phyloP scores from a whole-genome alignment of 2,329 filamentous ascomycete species.

The Calonectria honghensis region DNA sequence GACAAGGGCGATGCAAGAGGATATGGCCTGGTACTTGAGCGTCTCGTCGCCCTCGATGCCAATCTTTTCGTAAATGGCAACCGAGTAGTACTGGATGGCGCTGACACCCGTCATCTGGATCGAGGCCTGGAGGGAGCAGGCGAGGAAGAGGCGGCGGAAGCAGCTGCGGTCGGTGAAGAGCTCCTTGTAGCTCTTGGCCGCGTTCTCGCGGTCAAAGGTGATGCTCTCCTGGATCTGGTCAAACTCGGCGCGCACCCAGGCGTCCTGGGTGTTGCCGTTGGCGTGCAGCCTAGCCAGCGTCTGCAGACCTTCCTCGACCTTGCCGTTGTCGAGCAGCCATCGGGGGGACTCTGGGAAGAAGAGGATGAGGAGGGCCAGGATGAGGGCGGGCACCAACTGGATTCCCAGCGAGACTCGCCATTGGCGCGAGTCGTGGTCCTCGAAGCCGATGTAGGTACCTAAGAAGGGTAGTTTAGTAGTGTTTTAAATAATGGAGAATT shows the following conservation, averaged over 20 bases:
- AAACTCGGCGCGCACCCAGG: conserved; percentile 84
- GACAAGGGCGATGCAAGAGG: conserved; percentile 80
- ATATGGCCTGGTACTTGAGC: conserved; percentile 85
- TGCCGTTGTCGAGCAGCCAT: conserved; percentile 85
- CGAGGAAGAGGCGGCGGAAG: conserved; percentile 83
- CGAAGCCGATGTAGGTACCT: conserved; percentile 58
- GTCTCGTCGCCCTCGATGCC: conserved; percentile 80
- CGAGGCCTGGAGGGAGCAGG: conserved; percentile 80
- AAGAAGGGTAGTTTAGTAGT: conserved; percentile 16
- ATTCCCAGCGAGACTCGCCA: conserved; percentile 74
- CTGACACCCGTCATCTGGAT: conserved; percentile 86
- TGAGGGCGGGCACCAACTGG: conserved; percentile 80
- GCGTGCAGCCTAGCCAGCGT: conserved; percentile 83
- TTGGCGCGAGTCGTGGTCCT: conserved; percentile 55
- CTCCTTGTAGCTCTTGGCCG: conserved; percentile 82
- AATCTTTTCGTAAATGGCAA: conserved; percentile 80
- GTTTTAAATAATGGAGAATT: neutral
- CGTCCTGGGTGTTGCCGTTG: conserved; percentile 78
- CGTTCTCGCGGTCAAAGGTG: conserved; percentile 78
- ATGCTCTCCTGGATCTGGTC: conserved; percentile 81
- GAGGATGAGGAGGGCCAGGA: conserved; percentile 79
- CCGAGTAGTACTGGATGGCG: conserved; percentile 85
- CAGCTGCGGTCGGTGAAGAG: conserved; percentile 77
- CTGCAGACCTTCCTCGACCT: conserved; percentile 77
- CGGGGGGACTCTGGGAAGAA: conserved; percentile 82